Evolutionary conservation across 352 stramenopile species (phyloP), one percentile per base, ranked within the genome.

Genomic region (Phytophthora foliorum): DNA sequence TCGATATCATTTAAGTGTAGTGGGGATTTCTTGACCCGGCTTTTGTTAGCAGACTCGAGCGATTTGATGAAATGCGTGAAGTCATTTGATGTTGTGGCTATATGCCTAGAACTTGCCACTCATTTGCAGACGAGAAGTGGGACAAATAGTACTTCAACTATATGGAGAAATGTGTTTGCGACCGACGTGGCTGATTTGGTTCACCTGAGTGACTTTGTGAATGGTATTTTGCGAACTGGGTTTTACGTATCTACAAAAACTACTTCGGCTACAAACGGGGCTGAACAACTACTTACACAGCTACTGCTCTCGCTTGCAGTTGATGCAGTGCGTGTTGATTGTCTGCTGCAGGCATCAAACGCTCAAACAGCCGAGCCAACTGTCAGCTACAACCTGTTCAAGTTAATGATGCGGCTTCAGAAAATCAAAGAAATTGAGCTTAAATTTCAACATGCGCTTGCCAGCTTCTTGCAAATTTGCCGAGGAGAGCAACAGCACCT

Each of bases 121-220:
- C 73, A 86, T 57, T 58, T 91, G 41, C 69, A 82, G 44, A 71
- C 29, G 6, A 63, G 74, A 13, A 80, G 65, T 13, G 75, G 75
- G 27, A 79, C 67, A 1, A 64, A 21, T 4, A 79, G 51, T 13
- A 57, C 67, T 2, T 74, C 71, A 21, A 79, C 44, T 16, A 76
- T 91, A 2, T 93, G 85, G 85, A 77, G 67, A 24, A 76, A 24
- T 9, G 48, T 84, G 2, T 89, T 93, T 54, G 78, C 67, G 1
- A 32, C 67, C 6, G 63, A 82, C 4, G 62, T 51, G 0, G 29
- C 48, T 6, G 64, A 89, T 17, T 29, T 27, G 0, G 62, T 92
- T 22, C 64, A 84, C 34, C 64, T 91, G 42, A 69, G 72, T 34
- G 57, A 74, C 14, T 93, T 92, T 56, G 25, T 91, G 1, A 66